Evolutionary conservation across 441 rosid genomes (phyloP).

Genomic region (Erodium trifolium): DNA sequence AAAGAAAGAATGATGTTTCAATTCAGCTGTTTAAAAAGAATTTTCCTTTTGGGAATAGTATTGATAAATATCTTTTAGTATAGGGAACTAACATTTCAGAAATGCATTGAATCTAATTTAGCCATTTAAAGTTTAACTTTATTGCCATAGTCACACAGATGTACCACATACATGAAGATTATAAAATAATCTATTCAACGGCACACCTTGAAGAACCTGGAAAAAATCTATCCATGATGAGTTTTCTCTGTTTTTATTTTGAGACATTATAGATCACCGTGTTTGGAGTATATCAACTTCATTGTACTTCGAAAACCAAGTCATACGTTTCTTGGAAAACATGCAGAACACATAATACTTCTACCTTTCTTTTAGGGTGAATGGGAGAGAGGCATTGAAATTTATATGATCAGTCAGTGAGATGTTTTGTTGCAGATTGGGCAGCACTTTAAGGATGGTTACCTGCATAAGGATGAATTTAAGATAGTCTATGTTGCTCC

Average conservation of each 20-base stretch:
- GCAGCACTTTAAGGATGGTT: slow-evolving; percentile 93
- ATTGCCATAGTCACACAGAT: neutral
- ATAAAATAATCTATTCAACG: neutral
- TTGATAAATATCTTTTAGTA: neutral
- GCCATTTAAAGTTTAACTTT: slow-evolving; percentile 4
- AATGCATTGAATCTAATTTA: neutral
- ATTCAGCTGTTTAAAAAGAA: neutral
- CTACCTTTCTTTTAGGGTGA: neutral
- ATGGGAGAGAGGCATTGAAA: neutral
- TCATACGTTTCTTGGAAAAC: neutral
- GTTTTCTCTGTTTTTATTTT: neutral
- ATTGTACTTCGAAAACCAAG: neutral
- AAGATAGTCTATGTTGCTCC: slow-evolving; percentile 99
- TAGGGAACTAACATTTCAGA: neutral
- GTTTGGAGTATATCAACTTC: neutral
- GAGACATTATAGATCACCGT: neutral
- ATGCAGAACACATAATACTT: neutral
- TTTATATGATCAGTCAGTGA: slow-evolving; percentile 5
- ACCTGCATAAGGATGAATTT: slow-evolving; percentile 86
- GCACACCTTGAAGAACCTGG: neutral
- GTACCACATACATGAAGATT: neutral
- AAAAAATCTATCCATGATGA: neutral
- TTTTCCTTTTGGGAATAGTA: neutral
- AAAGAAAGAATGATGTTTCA: neutral
- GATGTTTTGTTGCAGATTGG: slow-evolving; percentile 52